A percentile compares a stretch with the other conserved stretches of the same genome.
phyloP scores from a whole-genome alignment of 208 protist genomes.

The Vickermania spadyakhi region DNA sequence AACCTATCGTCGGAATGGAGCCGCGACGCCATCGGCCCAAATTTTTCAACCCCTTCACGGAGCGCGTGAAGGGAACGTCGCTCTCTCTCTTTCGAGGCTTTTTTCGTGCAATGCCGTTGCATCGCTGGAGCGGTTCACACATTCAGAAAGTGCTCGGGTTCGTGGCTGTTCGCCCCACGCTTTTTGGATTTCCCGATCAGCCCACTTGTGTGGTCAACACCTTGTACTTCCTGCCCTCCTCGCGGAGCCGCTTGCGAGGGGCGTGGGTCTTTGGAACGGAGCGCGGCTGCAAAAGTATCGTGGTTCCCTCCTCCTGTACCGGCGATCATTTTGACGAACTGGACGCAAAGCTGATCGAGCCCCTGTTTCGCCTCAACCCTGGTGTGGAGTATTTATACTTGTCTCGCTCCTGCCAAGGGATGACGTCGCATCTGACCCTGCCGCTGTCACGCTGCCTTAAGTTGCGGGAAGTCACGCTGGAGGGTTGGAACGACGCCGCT shows the following conservation, averaged over 20 bases:
- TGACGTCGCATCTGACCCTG: conserved; percentile 53
- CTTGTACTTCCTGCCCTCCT: conserved; percentile 72
- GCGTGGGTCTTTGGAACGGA: conserved; percentile 79
- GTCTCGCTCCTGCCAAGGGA: conserved; percentile 74
- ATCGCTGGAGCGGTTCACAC: conserved; percentile 61
- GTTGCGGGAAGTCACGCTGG: conserved; percentile 56
- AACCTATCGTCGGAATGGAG: conserved; percentile 33
- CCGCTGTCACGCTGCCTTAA: conserved; percentile 52
- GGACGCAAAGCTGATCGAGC: conserved; percentile 72
- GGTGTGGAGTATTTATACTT: conserved; percentile 84
- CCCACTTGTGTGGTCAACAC: conserved; percentile 87
- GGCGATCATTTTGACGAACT: conserved; percentile 59
- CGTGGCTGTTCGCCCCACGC: conserved; percentile 61
- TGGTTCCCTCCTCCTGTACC: conserved; percentile 73
- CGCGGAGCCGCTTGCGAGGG: conserved; percentile 48
- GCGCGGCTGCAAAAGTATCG: conserved; percentile 77
- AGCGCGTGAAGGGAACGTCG: conserved; percentile 20
- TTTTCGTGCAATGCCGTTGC: conserved; percentile 77
- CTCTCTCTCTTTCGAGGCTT: conserved; percentile 67
- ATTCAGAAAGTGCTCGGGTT: conserved; percentile 70
- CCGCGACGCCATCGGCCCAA: conserved; percentile 62
- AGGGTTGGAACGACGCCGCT: conserved; percentile 81
- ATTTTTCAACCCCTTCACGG: conserved; percentile 83
- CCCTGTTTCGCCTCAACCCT: conserved; percentile 81
- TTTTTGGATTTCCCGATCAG: conserved; percentile 80